Percentiles rank a stretch among this genome's conserved stretches.
Conservation (phyloP, 2,329 filamentous ascomycete genomes). For the Thielaviopsis euricoi region DNA sequence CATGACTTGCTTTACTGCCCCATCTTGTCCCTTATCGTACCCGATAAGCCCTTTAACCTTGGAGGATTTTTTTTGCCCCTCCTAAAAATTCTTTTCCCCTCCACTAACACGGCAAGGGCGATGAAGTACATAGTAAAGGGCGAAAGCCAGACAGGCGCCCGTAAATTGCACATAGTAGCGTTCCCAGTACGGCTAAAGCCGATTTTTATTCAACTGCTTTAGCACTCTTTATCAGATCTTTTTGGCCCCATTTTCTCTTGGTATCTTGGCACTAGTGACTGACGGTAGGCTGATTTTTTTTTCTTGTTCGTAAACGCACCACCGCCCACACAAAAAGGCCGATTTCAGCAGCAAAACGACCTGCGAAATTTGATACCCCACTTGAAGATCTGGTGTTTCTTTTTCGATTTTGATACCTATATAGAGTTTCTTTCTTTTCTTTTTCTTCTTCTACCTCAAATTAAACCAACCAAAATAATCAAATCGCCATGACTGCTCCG, state of each 20-base stretch:
- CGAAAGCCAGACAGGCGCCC: too few relatives aligned
- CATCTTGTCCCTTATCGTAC: neutral
- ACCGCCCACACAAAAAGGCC: neutral
- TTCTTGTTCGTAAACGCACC: neutral
- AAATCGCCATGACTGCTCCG: slow-evolving; percentile 4
- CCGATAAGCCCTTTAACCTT: slow-evolving; percentile 8
- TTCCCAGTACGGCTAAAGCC: neutral
- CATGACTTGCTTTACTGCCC: neutral
- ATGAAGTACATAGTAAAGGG: too few relatives aligned
- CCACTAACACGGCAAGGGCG: neutral
- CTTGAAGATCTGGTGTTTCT: neutral
- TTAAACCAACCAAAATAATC: neutral
- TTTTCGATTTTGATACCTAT: neutral
- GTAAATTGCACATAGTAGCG: neutral
- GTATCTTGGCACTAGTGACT: neutral
- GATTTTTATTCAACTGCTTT: neutral
- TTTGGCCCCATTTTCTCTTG: neutral
- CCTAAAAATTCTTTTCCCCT: slow-evolving; percentile 13
- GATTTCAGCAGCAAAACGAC: neutral
- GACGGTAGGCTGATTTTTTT: neutral
- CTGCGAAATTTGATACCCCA: slow-evolving; percentile 6
- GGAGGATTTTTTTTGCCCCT: slow-evolving; percentile 14
- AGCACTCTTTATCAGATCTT: slow-evolving; percentile 4
- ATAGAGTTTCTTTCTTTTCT: neutral
- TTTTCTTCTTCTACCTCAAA: neutral